phyloP scores from a whole-genome alignment of 2,329 filamentous ascomycete genomes.

The Colletotrichum sublineola region DNA sequence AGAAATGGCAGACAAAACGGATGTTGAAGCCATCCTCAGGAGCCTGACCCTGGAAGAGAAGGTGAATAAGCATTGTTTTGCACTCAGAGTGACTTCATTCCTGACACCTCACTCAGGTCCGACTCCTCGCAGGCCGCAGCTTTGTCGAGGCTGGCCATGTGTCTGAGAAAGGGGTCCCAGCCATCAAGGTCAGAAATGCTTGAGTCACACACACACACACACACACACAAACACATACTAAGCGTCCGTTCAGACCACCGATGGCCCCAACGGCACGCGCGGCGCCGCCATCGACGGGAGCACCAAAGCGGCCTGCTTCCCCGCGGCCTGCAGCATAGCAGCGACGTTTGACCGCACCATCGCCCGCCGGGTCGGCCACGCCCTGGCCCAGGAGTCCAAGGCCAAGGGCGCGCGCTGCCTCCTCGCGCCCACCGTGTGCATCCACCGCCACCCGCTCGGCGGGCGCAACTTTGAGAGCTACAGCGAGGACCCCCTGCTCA shows the following conservation, averaged over 20 bases:
- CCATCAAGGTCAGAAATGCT: slow-evolving; percentile 21
- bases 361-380: slow-evolving; percentile 46
- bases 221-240: no score
- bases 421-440: no score
- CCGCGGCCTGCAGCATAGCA: slow-evolving; percentile 78
- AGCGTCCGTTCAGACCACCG: slow-evolving; percentile 19
- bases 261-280: slow-evolving; percentile 42
- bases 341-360: slow-evolving; percentile 79
- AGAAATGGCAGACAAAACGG: slow-evolving; percentile 28
- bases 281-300: slow-evolving; percentile 39
- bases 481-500: no score
- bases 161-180: slow-evolving; percentile 27
- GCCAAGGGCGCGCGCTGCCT: no score
- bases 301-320: slow-evolving; percentile 60
- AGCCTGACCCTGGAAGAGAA: slow-evolving; percentile 51
- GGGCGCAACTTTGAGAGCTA: no score
- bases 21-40: slow-evolving; percentile 47
- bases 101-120: slow-evolving; percentile 20
- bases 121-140: slow-evolving; percentile 38
- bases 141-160: slow-evolving; percentile 38
- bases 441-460: no score
- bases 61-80: slow-evolving; percentile 25
- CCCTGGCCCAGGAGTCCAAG: no score
- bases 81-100: neutral
- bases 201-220: neutral